phyloP scores from a whole-genome alignment of 129 eudicot species.

The Tagetes erecta region DNA sequence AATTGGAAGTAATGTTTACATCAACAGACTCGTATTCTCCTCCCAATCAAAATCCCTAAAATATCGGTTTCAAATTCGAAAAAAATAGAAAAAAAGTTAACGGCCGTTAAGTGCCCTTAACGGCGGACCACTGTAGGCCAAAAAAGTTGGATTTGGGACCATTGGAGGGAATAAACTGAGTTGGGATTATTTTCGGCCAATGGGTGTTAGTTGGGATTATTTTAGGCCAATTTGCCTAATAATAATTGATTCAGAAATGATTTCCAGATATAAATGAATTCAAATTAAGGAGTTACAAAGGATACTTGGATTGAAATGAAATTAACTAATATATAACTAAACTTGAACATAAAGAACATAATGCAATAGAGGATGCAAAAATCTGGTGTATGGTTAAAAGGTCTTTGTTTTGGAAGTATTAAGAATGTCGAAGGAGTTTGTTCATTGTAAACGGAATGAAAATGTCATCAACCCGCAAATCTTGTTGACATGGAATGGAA shows the following conservation, averaged over 20 bases:
- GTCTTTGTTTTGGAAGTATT: not conserved
- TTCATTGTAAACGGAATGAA: not conserved
- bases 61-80: too few relatives aligned
- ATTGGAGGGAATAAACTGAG: too few relatives aligned
- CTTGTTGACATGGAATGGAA: not conserved
- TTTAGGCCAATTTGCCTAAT: not conserved
- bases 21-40: too few relatives aligned
- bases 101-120: too few relatives aligned
- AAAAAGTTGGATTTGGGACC: too few relatives aligned
- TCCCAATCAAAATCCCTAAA: too few relatives aligned
- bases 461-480: not conserved
- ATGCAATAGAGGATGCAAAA: not conserved
- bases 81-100: too few relatives aligned
- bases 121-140: too few relatives aligned
- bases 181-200: too few relatives aligned
- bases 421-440: not conserved
- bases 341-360: not conserved
- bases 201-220: too few relatives aligned
- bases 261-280: not conserved
- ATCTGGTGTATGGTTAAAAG: not conserved
- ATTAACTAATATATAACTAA: not conserved
- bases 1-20: too few relatives aligned
- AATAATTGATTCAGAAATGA: not conserved
- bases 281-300: not conserved
- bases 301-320: not conserved